A percentile compares a stretch with the other conserved stretches of the same genome.
These are phyloP conservation scores for Peronospora farinosa DNA, from an alignment of 352 stramenopile species.

Conservation along the genomic window DNA sequence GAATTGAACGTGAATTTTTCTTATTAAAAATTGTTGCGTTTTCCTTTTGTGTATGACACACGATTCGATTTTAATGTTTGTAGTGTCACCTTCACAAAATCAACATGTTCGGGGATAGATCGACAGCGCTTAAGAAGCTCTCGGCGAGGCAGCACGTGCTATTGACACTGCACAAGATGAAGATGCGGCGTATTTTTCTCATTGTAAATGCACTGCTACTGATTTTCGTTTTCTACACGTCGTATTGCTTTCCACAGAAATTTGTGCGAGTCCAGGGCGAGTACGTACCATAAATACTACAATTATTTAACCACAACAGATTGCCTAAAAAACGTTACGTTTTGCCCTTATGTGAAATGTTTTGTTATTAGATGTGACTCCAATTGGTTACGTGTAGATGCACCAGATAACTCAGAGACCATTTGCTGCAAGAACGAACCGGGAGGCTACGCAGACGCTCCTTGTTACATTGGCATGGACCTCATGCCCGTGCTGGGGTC, in stretches of 20 bases:
- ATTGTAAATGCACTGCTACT: constrained; percentile 47
- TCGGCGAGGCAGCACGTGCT: constrained; percentile 38
- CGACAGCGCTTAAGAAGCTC: constrained; percentile 31
- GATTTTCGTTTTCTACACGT: constrained; percentile 49
- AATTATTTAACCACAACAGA: background rate
- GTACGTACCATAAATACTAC: constrained; percentile 30
- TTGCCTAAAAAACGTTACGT: constrained; percentile 1
- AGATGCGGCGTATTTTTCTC: constrained; percentile 38
- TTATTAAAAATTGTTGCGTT: no score
- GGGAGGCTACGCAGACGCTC: constrained; percentile 20
- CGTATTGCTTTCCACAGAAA: constrained; percentile 50
- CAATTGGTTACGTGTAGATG: constrained; percentile 54
- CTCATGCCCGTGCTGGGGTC: constrained; percentile 44
- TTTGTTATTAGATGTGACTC: constrained; percentile 43
- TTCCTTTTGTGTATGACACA: no score
- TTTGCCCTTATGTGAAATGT: constrained; percentile 4
- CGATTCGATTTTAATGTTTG: no score
- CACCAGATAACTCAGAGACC: constrained; percentile 27
- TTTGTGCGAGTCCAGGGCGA: constrained; percentile 63
- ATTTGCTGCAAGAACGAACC: constrained; percentile 50
- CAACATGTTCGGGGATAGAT: constrained; percentile 10
- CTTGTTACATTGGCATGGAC: constrained; percentile 68
- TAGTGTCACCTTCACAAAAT: no score
- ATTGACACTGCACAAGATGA: constrained; percentile 43
- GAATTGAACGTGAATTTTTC: background rate